Evolutionary conservation across 2,329 filamentous ascomycete species (phyloP).

Genomic region (Colletotrichum scovillei): DNA sequence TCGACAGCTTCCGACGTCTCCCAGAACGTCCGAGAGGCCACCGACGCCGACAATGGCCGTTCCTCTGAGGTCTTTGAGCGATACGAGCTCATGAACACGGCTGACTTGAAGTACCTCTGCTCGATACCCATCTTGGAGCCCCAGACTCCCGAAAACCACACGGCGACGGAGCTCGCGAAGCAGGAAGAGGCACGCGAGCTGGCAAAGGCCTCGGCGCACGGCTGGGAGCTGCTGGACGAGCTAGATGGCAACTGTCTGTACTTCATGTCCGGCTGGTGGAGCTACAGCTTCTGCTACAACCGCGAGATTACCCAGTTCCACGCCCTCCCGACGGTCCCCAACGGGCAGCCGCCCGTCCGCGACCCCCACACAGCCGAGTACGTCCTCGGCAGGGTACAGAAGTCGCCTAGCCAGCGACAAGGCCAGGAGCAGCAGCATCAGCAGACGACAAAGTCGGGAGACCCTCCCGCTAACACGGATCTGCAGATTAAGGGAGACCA

Average conservation of each 20-base stretch:
- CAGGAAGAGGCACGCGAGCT: slow-evolving; percentile 85
- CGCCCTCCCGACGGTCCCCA: slow-evolving; percentile 74
- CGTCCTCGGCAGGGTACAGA: slow-evolving; percentile 73
- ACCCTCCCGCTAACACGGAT: slow-evolving; percentile 62
- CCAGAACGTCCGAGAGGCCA: slow-evolving; percentile 48
- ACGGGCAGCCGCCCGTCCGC: slow-evolving; percentile 79
- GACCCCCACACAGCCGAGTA: slow-evolving; percentile 83
- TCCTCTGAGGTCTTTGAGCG: slow-evolving; percentile 50
- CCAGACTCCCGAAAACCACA: slow-evolving; percentile 68
- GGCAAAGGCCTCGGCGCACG: slow-evolving; percentile 78
- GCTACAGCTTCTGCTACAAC: slow-evolving; percentile 94
- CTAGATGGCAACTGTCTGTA: slow-evolving; percentile 87
- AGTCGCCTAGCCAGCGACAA: slow-evolving; percentile 35
- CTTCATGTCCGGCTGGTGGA: slow-evolving; percentile 90
- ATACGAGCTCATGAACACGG: slow-evolving; percentile 81
- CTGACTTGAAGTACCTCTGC: slow-evolving; percentile 82
- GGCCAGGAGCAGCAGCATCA: slow-evolving; percentile 29
- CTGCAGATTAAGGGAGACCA: slow-evolving; percentile 86
- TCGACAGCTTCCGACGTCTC: slow-evolving; percentile 53
- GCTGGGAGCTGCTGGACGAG: slow-evolving; percentile 82
- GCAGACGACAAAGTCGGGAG: slow-evolving; percentile 19
- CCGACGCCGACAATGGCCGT: slow-evolving; percentile 43
- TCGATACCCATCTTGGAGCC: slow-evolving; percentile 79
- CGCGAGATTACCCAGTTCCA: slow-evolving; percentile 91
- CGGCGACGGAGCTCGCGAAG: slow-evolving; percentile 73